A percentile compares a stretch with the other conserved stretches of the same genome.
These are phyloP conservation scores for Diplocarpon mali DNA, from an alignment of 2,329 filamentous ascomycete genomes.

Conservation along the genomic window DNA sequence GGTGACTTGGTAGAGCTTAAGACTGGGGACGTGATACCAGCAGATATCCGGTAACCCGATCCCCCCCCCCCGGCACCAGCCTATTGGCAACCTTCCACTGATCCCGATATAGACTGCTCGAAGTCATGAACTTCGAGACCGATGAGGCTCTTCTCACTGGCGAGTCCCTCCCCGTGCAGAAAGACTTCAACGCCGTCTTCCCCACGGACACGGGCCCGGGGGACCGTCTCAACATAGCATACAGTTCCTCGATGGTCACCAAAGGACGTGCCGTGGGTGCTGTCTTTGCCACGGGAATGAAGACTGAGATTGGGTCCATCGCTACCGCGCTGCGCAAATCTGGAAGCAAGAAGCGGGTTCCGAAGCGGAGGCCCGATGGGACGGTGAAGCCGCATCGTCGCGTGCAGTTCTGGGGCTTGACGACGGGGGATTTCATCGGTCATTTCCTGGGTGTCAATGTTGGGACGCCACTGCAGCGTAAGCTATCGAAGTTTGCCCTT, in stretches of 20 bases:
- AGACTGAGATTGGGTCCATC: constrained; percentile 54
- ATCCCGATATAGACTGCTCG: constrained; percentile 31
- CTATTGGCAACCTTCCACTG: background rate
- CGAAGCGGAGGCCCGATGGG: constrained; percentile 39
- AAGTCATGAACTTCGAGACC: constrained; percentile 44
- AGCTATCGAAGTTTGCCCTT: constrained; percentile 52
- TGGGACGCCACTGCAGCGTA: constrained; percentile 56
- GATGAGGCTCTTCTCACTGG: constrained; percentile 53
- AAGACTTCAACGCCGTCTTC: constrained; percentile 40
- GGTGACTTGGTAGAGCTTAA: constrained; percentile 48
- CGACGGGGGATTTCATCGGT: constrained; percentile 43
- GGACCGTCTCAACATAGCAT: constrained; percentile 50
- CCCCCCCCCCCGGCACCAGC: background rate
- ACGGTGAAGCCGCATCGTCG: constrained; percentile 38
- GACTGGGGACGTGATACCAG: constrained; percentile 34
- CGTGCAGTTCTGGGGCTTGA: constrained; percentile 30
- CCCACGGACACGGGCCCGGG: constrained; percentile 42
- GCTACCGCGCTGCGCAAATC: constrained; percentile 46
- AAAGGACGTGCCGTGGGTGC: constrained; percentile 50
- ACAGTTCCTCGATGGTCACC: constrained; percentile 49
- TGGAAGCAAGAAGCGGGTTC: constrained; percentile 34
- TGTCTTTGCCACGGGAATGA: constrained; percentile 48
- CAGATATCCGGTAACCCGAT: constrained; percentile 29
- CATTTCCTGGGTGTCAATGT: constrained; percentile 52
- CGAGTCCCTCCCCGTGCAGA: constrained; percentile 47